phyloP scores from a whole-genome alignment of 768 basidiomycete genomes.

The Boletus rufocinnamomeus region DNA sequence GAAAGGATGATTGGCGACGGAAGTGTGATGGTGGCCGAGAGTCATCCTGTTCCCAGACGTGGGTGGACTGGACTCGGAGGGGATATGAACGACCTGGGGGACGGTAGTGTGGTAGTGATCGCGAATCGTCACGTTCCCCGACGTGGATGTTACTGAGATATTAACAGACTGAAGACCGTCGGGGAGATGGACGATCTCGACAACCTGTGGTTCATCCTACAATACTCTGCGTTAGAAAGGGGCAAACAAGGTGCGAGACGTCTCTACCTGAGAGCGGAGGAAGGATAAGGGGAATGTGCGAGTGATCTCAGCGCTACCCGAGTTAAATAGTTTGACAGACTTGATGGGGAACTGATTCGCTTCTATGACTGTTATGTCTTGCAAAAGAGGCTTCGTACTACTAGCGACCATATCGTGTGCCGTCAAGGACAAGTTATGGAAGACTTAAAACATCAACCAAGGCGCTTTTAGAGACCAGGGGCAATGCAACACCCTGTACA shows the following conservation, averaged over 20 bases:
- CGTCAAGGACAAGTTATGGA: neutral
- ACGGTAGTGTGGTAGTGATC: constrained; percentile 12
- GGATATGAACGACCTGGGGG: too few species aligned
- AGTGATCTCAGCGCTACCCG: constrained; percentile 17
- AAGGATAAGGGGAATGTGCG: constrained; percentile 23
- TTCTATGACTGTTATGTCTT: constrained; percentile 7
- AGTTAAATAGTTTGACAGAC: constrained; percentile 21
- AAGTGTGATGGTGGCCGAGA: constrained; percentile 16
- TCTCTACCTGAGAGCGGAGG: constrained; percentile 9
- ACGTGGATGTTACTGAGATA: constrained; percentile 15
- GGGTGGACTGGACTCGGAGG: too few species aligned
- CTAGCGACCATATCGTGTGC: constrained; percentile 4
- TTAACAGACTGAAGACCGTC: neutral
- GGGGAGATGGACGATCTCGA: constrained; percentile 23
- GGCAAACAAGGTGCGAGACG: too few species aligned
- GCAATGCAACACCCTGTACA: neutral
- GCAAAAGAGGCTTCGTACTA: neutral
- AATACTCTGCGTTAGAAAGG: neutral
- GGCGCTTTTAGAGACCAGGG: neutral
- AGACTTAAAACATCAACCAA: neutral
- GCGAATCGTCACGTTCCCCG: constrained; percentile 13
- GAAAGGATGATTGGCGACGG: neutral
- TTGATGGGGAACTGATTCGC: constrained; percentile 20
- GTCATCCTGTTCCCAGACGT: constrained; percentile 9
- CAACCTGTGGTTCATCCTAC: constrained; percentile 17